Base-by-base conservation (phyloP, 106 monocot species). In the Acorus gramineus region DNA sequence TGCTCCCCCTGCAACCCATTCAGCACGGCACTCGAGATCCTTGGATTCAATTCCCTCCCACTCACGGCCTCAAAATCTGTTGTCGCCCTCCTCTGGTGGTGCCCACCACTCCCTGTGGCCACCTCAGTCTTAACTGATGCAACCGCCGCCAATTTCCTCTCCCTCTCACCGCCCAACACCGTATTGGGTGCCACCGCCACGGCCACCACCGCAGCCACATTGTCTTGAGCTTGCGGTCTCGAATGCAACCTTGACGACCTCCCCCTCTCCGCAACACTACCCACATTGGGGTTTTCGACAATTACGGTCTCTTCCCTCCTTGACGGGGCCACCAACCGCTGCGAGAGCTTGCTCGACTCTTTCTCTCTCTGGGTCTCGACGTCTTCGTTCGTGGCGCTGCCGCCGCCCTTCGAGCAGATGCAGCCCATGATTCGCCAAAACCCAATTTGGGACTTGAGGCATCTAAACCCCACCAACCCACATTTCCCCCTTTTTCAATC, bases 1-100 rank as follows among this genome's bases (percentile, higher is more conserved):
- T 83, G 83, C 63, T 86, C 90, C 2, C 68, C 83, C 4, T 79
- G 73, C 49, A 84, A 69, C 47, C 71, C 81, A 72, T 77, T 71
- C 3, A 82, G 80, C 43, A 79, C 67, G 28, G 28, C 28, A 57
- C 54, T 54, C 6, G n/a, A 11, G 53, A 76, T 73, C 10, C 53
- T 61, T 7, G 55, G 46, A 55, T 52, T 53, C 4, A 28, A 2
- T 14, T 56, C 58, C 2, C 7, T 8, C 11, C 61, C 55, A 44
- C 66, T 59, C 0, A 46, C 57, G 28, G 28, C 0, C 47, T 62
- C 43, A n/a, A 9, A 28, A 66, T 76, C 78, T 1, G 56, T 75
- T 0, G 69, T 75, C 13, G 53, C 45, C 6, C 62, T 44, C 65
- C 66, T 77, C 49, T 72, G 78, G 47, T 76, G 76, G 43, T 42